Conservation (phyloP, 768 basidiomycete genomes). For the Boletus sensibilis region DNA sequence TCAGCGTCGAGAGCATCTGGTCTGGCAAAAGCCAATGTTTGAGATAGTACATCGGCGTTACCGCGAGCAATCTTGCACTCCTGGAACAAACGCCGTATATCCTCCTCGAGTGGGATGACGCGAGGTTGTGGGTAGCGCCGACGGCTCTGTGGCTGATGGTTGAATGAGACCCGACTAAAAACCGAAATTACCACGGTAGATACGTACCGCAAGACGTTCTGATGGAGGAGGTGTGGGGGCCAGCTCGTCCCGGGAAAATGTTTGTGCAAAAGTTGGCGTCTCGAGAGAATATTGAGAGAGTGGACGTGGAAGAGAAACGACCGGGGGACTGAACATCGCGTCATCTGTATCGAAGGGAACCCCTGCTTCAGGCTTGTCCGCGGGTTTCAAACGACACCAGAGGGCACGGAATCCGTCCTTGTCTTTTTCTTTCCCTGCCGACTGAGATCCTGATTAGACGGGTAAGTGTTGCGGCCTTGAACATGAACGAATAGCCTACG, state of each 20-base stretch:
- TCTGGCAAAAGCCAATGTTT: slow-evolving; percentile 66
- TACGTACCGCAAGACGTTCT: slow-evolving; percentile 25
- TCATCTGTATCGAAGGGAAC: slow-evolving; percentile 78
- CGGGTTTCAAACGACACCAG: slow-evolving; percentile 79
- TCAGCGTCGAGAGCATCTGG: slow-evolving; percentile 66
- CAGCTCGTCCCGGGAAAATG: slow-evolving; percentile 30
- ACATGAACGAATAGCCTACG: slow-evolving; percentile 14
- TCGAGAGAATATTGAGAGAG: slow-evolving; percentile 30
- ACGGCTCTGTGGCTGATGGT: slow-evolving; percentile 10
- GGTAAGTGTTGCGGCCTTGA: background rate
- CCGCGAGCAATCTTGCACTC: slow-evolving; percentile 83
- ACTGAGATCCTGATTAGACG: slow-evolving; percentile 17
- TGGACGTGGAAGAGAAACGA: slow-evolving; percentile 35
- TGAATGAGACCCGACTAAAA: background rate
- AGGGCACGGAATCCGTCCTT: slow-evolving; percentile 63
- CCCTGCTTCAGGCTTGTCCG: slow-evolving; percentile 82
- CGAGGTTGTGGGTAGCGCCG: slow-evolving; percentile 30
- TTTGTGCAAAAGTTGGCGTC: slow-evolving; percentile 40
- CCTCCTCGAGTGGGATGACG: slow-evolving; percentile 76
- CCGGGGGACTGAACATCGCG: slow-evolving; percentile 73
- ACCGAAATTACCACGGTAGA: background rate
- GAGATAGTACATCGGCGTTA: slow-evolving; percentile 72
- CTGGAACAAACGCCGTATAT: slow-evolving; percentile 77
- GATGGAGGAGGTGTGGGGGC: slow-evolving; percentile 26
- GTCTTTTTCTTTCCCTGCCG: slow-evolving; percentile 30